These are phyloP conservation scores for Podochytrium sp. DNA, from an alignment of 192 early-diverging fungal genomes.

Conservation along the genomic window DNA sequence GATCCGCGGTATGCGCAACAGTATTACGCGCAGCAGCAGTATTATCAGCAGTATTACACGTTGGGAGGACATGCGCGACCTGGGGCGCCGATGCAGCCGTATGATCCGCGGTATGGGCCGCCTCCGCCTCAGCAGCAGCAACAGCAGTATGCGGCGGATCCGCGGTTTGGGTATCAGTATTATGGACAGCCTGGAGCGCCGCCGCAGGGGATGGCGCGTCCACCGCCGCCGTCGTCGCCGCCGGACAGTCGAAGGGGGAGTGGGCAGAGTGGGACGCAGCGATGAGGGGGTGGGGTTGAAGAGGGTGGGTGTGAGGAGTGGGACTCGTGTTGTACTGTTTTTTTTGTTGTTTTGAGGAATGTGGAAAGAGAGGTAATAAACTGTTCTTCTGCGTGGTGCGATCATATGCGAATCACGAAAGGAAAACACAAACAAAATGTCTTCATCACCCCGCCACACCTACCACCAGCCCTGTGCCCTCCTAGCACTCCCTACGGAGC, in stretches of 20 bases:
- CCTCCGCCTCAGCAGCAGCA: neutral
- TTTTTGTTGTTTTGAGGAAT: too few species aligned
- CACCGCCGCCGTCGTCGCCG: neutral
- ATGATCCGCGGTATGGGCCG: conserved; percentile 18
- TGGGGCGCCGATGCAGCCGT: neutral
- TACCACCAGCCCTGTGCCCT: too few species aligned
- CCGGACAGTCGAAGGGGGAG: neutral
- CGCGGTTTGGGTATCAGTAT: conserved; percentile 32
- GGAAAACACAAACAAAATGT: too few species aligned
- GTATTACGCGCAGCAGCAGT: conserved; percentile 34
- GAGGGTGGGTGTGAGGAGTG: too few species aligned
- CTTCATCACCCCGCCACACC: too few species aligned
- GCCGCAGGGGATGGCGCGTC: neutral
- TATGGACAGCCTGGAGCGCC: neutral
- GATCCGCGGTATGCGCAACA: conserved; percentile 30
- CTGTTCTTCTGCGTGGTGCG: too few species aligned
- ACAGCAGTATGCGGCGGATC: conserved; percentile 24
- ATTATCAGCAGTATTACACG: conserved; percentile 15
- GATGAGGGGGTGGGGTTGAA: neutral
- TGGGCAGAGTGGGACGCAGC: neutral
- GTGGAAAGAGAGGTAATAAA: too few species aligned
- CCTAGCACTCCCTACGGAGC: neutral
- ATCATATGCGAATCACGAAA: too few species aligned
- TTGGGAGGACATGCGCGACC: neutral
- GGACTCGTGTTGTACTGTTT: too few species aligned